Percentiles rank a stretch among this genome's conserved stretches.
These are phyloP conservation scores for Scheffersomyces illinoinensis DNA, from an alignment of 1,139 yeast genomes.

Conservation along the genomic window DNA sequence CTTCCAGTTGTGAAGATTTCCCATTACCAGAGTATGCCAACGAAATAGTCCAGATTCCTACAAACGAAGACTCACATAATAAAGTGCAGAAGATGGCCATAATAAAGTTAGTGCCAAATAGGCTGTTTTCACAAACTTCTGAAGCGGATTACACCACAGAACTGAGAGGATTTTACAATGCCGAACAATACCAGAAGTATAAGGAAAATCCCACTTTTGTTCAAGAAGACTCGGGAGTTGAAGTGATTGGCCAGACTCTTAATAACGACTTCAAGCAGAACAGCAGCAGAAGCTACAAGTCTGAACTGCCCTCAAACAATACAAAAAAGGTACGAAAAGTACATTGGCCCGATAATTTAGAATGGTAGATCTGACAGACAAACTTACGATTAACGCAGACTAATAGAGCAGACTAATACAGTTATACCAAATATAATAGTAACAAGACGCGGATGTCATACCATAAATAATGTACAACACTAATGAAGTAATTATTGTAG, in stretches of 20 bases:
- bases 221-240: constrained; percentile 11
- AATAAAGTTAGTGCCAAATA: constrained; percentile 45
- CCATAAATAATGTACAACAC: neutral
- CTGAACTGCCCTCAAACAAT: neutral
- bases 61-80: constrained; percentile 37
- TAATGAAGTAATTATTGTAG: neutral
- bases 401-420: constrained; percentile 1
- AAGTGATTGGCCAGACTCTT: constrained; percentile 14
- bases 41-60: constrained; percentile 69
- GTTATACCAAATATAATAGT: no score
- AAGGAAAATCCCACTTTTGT: constrained; percentile 1
- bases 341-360: constrained; percentile 12
- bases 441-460: no score
- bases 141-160: constrained; percentile 1
- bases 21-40: constrained; percentile 60
- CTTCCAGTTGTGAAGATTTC: constrained; percentile 61
- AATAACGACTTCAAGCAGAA: neutral
- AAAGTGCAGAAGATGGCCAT: constrained; percentile 47
- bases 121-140: constrained; percentile 11
- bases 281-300: neutral
- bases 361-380: constrained; percentile 8
- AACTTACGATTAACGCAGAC: neutral
- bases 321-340: constrained; percentile 2
- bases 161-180: constrained; percentile 34
- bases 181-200: constrained; percentile 29